These are phyloP conservation scores for Eutypella sp. DNA, from an alignment of 2,329 filamentous ascomycete species.

Conservation along the genomic window DNA sequence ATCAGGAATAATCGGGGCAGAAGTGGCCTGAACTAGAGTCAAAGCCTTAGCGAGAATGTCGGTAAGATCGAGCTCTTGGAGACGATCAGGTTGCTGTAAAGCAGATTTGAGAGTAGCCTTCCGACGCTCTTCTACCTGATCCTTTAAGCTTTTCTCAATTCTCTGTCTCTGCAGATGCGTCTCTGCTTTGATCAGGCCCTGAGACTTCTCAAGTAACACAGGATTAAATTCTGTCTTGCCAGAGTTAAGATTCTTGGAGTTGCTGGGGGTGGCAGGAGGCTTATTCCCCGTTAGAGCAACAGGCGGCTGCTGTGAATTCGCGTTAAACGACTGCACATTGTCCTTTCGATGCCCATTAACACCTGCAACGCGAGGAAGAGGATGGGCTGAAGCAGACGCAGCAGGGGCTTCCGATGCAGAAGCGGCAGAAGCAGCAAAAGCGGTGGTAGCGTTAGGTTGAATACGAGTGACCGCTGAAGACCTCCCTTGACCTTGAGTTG, in stretches of 20 bases:
- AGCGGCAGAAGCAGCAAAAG: constrained; percentile 17
- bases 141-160: constrained; percentile 70
- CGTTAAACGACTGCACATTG: constrained; percentile 30
- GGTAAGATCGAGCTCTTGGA: constrained; percentile 63
- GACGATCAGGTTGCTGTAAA: constrained; percentile 42
- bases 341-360: constrained; percentile 22
- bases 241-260: constrained; percentile 38
- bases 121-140: constrained; percentile 69
- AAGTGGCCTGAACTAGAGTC: constrained; percentile 64
- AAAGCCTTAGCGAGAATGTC: constrained; percentile 69
- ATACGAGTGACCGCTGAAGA: constrained; percentile 12
- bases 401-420: too few species aligned
- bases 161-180: constrained; percentile 73
- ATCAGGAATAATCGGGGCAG: constrained; percentile 55
- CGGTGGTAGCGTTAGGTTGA: constrained; percentile 16
- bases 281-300: constrained; percentile 17
- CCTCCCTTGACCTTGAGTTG: constrained; percentile 23
- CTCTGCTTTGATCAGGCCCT: constrained; percentile 77
- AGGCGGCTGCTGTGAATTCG: constrained; percentile 32
- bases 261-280: constrained; percentile 28
- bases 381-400: constrained; percentile 10
- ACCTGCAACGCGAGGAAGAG: constrained; percentile 12
- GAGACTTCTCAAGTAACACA: constrained; percentile 80
- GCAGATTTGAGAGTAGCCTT: constrained; percentile 38
- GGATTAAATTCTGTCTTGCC: constrained; percentile 69